Conservation (phyloP, 2,329 filamentous ascomycete species). For the Fusarium staphyleae region DNA sequence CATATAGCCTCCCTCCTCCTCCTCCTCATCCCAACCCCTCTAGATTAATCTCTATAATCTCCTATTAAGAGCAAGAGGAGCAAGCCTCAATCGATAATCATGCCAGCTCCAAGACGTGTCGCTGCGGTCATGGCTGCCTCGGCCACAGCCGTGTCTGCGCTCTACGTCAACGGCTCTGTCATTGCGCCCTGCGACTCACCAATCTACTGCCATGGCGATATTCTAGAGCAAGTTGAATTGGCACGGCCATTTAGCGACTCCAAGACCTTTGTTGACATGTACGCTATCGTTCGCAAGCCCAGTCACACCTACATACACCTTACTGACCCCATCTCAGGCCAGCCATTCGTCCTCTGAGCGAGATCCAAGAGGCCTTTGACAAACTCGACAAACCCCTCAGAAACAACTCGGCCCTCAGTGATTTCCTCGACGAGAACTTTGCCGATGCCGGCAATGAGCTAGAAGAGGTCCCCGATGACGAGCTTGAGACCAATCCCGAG, state of each 20-base stretch:
- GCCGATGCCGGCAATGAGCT: constrained; percentile 69
- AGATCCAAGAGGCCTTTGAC: constrained; percentile 68
- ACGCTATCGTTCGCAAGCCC: constrained; percentile 38
- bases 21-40: neutral
- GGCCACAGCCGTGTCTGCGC: constrained; percentile 48
- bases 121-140: constrained; percentile 41
- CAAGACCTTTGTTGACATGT: constrained; percentile 76
- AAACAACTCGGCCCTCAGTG: constrained; percentile 68
- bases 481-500: constrained; percentile 62
- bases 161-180: constrained; percentile 67
- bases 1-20: constrained; percentile 9
- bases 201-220: constrained; percentile 71
- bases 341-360: constrained; percentile 63
- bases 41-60: constrained; percentile 5
- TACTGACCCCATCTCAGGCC: constrained; percentile 52
- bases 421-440: constrained; percentile 70
- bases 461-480: constrained; percentile 56
- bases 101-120: constrained; percentile 39
- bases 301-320: constrained; percentile 13
- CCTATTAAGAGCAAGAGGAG: neutral
- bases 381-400: constrained; percentile 65
- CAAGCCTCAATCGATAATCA: constrained; percentile 21
- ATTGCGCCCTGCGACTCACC: constrained; percentile 71
- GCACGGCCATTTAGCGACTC: constrained; percentile 70
- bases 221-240: constrained; percentile 68